phyloP scores from a whole-genome alignment of 2,329 filamentous ascomycete genomes.

The Aspergillus puulaauensis region DNA sequence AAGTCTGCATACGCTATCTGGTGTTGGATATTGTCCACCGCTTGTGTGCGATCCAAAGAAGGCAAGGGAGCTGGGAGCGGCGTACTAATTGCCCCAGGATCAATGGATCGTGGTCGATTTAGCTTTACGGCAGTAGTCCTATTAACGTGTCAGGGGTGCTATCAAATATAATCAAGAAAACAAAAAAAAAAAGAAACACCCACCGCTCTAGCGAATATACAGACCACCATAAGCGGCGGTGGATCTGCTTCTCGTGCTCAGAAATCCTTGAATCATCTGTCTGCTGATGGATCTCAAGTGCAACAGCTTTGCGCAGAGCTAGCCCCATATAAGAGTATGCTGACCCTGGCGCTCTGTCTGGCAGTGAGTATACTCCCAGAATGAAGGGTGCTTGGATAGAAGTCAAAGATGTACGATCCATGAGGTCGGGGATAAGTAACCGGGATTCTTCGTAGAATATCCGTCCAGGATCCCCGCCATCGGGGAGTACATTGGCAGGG shows the following conservation, averaged over 20 bases:
- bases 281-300: constrained; percentile 26
- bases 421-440: constrained; percentile 32
- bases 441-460: constrained; percentile 32
- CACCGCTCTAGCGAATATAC: constrained; percentile 40
- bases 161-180: background rate
- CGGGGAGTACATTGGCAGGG: background rate
- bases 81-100: constrained; percentile 9
- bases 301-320: constrained; percentile 54
- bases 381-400: constrained; percentile 36
- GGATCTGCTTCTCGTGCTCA: constrained; percentile 42
- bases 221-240: constrained; percentile 53
- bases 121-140: constrained; percentile 21
- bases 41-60: constrained; percentile 19
- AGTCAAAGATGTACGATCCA: constrained; percentile 26
- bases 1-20: constrained; percentile 33
- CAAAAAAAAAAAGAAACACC: background rate
- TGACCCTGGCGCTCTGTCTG: constrained; percentile 34
- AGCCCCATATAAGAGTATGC: constrained; percentile 43
- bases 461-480: constrained; percentile 27
- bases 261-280: constrained; percentile 26
- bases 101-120: constrained; percentile 17
- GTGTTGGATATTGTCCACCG: constrained; percentile 33
- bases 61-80: constrained; percentile 12
- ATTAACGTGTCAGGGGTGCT: constrained; percentile 2
- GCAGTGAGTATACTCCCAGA: constrained; percentile 38